Evolutionary conservation across 2,329 filamentous ascomycete genomes (phyloP), one percentile per base, ranked within the genome.

Genomic region (Rhinocladiella mackenziei): DNA sequence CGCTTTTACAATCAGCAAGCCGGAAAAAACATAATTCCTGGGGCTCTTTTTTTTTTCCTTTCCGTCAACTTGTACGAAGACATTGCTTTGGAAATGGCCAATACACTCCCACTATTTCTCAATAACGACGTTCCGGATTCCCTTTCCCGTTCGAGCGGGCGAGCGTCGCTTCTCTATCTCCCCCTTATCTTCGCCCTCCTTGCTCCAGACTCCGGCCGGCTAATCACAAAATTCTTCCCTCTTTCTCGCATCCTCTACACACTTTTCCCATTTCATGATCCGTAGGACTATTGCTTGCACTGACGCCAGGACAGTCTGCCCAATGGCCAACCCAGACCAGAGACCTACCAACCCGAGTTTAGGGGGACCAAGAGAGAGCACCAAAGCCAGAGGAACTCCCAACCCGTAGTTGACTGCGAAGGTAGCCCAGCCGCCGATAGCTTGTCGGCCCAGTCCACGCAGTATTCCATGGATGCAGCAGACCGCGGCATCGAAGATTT

Each of bases 341-440:
- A 42, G 18, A 28, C 47, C 47, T 11, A 30, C 37, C 18, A 51
- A 23, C 10, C 39, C 28, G 4, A 51, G 33, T 22, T 28, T 38
- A 2, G 48, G 36, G n/a, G 37, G 31, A 10, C 48, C 40, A 23
- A 48, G 41, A 25, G 39, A 39, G 18, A 51, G 45, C 13, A 35
- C 18, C 34, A 48, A 15, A 13, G 41, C 45, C 25, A 48, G 22
- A n/a, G 48, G 44, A 11, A 50, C 34, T 19, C 42, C 86, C 7
- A 92, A 73, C 22, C 77, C 64, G 61, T 94, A 94, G 65, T 92
- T 91, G 5, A 80, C 78, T 19, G 83, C 74, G 5, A 92, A 65
- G 56, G 86, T 89, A 10, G 85, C 80, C 55, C 86, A 91, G 0
- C 86, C 86, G 9, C 86, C 86, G 43, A 92, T 79, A 48, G 83